Evolutionary conservation across 1,284 basidiomycete genomes (phyloP).

Genomic region (Leccinum huronense): DNA sequence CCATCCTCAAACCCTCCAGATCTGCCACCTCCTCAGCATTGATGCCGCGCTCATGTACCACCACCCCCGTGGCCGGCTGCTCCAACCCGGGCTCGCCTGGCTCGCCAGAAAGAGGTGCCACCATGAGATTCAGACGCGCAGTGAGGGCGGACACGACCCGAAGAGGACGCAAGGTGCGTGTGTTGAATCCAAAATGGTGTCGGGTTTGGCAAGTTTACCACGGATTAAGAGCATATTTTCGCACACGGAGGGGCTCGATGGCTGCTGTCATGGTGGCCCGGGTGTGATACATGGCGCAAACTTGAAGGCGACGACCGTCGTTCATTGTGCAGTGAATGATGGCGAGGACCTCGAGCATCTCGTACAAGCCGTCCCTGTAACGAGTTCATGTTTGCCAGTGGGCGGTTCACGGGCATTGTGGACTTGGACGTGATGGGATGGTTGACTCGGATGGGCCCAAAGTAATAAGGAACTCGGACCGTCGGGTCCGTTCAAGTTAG

Average conservation of each 20-base stretch:
- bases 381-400: constrained; percentile 68
- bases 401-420: constrained; percentile 74
- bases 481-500: too few species aligned
- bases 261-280: constrained; percentile 81
- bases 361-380: constrained; percentile 57
- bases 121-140: constrained; percentile 78
- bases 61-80: constrained; percentile 19
- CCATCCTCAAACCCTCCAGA: too few species aligned
- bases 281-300: constrained; percentile 78
- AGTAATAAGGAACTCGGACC: too few species aligned
- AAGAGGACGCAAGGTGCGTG: constrained; percentile 87
- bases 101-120: constrained; percentile 87
- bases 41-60: too few species aligned
- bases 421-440: constrained; percentile 33
- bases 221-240: constrained; percentile 70
- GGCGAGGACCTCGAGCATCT: constrained; percentile 71
- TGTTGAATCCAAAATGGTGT: constrained; percentile 70
- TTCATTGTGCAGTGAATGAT: constrained; percentile 68
- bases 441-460: too few species aligned
- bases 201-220: constrained; percentile 82
- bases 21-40: too few species aligned
- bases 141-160: constrained; percentile 82
- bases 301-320: constrained; percentile 46
- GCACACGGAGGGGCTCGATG: constrained; percentile 52
- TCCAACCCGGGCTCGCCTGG: constrained; percentile 92